phyloP scores from a whole-genome alignment of 345 rosid genomes.

The Citrus sp. region DNA sequence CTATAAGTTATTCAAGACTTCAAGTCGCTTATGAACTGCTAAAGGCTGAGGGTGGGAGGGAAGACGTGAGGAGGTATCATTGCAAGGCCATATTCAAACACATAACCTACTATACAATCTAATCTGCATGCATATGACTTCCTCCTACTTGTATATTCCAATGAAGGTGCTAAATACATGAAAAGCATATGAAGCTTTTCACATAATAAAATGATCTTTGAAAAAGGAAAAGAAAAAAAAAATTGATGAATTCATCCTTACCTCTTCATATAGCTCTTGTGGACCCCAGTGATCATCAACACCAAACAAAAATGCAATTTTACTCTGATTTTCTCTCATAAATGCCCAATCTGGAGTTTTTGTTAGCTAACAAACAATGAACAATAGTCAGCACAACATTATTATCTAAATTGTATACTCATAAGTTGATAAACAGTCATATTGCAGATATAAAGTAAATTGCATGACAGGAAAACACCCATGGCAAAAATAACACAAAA shows the following conservation, averaged over 20 bases:
- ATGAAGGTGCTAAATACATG: neutral
- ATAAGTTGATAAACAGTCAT: neutral
- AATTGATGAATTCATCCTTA: slow-evolving; percentile 19
- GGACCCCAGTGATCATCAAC: slow-evolving; percentile 92
- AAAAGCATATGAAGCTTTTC: neutral
- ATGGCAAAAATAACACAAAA: neutral
- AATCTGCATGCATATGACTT: neutral
- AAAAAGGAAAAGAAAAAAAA: neutral
- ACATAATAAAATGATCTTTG: neutral
- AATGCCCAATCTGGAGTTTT: slow-evolving; percentile 73
- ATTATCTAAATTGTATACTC: neutral
- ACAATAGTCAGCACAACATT: slow-evolving; percentile 15
- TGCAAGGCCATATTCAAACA: too few species aligned
- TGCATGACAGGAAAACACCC: neutral
- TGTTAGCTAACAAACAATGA: slow-evolving; percentile 48
- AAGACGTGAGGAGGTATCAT: too few species aligned
- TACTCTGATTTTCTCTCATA: slow-evolving; percentile 51
- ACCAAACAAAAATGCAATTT: slow-evolving; percentile 69
- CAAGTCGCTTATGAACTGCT: too few species aligned
- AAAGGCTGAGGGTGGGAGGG: too few species aligned
- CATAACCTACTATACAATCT: neutral
- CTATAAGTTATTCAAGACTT: too few species aligned
- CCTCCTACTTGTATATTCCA: neutral
- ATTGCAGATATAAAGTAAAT: neutral
- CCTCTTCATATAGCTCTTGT: slow-evolving; percentile 70